Evolutionary conservation across 2,329 filamentous ascomycete genomes (phyloP).

Genomic region (Thelonectria rubi): DNA sequence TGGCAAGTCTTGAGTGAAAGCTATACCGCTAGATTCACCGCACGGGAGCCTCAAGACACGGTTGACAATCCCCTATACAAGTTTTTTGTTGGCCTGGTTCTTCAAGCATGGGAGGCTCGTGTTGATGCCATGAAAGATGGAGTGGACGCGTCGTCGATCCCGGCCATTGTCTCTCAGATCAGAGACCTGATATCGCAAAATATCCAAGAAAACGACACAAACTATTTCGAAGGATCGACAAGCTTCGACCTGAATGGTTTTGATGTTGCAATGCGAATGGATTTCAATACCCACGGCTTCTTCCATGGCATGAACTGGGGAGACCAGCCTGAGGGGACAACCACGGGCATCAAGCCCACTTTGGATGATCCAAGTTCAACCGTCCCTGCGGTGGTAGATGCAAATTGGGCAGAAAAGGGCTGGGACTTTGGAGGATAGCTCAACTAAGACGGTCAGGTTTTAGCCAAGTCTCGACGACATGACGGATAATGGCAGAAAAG

Average conservation of each 20-base stretch:
- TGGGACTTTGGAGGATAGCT: background rate
- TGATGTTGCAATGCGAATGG: background rate
- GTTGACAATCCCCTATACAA: background rate
- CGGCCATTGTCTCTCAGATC: slow-evolving; percentile 1
- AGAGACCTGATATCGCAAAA: background rate
- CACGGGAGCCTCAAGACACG: background rate
- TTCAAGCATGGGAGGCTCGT: slow-evolving; percentile 15
- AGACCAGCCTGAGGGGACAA: background rate
- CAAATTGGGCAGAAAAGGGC: background rate
- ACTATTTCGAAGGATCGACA: background rate
- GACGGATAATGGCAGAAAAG: too few species aligned
- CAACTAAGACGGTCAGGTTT: background rate
- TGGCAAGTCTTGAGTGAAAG: slow-evolving; percentile 9
- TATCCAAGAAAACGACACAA: background rate
- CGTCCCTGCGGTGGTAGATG: background rate
- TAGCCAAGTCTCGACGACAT: background rate
- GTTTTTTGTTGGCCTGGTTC: slow-evolving; percentile 1
- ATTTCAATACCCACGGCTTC: background rate
- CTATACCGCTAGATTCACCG: background rate
- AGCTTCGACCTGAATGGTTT: background rate
- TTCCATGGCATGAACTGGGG: background rate
- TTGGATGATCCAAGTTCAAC: background rate
- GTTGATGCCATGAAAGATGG: background rate
- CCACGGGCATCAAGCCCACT: background rate
- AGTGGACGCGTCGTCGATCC: background rate